These are phyloP conservation scores for Macrophomina pseudophaseolina DNA, from an alignment of 2,329 filamentous ascomycete genomes.

Conservation along the genomic window DNA sequence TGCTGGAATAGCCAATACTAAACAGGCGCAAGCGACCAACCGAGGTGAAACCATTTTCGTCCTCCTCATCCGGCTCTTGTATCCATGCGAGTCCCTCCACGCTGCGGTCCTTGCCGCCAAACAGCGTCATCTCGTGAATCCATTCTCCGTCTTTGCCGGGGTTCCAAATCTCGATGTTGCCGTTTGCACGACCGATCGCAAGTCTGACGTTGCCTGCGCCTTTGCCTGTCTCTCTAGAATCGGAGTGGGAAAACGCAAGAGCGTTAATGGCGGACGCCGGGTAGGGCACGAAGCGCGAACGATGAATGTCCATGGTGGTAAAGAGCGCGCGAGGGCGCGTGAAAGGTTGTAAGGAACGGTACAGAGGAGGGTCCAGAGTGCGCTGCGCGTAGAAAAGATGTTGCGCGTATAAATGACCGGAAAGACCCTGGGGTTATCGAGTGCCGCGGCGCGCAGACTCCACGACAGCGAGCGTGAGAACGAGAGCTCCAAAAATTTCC, in stretches of 20 bases:
- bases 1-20: constrained; percentile 92
- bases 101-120: constrained; percentile 81
- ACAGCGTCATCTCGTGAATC: constrained; percentile 87
- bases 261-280: constrained; percentile 92
- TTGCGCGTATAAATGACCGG: background rate
- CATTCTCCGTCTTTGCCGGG: constrained; percentile 74
- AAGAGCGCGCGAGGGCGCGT: constrained; percentile 2
- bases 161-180: constrained; percentile 98
- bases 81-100: constrained; percentile 93
- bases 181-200: constrained; percentile 89
- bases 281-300: constrained; percentile 93
- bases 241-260: constrained; percentile 86
- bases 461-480: constrained; percentile 14
- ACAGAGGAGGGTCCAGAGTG: background rate
- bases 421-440: background rate
- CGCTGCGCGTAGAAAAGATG: background rate
- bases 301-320: constrained; percentile 85
- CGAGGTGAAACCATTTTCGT: constrained; percentile 62
- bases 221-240: constrained; percentile 36
- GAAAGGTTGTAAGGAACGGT: background rate
- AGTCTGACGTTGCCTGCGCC: constrained; percentile 59
- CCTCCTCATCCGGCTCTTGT: constrained; percentile 77
- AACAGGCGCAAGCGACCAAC: constrained; percentile 83
- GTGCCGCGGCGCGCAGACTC: constrained; percentile 9
- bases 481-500: constrained; percentile 25